Evolutionary conservation across 2,329 filamentous ascomycete species (phyloP).

Genomic region (Xylariaceae sp.): DNA sequence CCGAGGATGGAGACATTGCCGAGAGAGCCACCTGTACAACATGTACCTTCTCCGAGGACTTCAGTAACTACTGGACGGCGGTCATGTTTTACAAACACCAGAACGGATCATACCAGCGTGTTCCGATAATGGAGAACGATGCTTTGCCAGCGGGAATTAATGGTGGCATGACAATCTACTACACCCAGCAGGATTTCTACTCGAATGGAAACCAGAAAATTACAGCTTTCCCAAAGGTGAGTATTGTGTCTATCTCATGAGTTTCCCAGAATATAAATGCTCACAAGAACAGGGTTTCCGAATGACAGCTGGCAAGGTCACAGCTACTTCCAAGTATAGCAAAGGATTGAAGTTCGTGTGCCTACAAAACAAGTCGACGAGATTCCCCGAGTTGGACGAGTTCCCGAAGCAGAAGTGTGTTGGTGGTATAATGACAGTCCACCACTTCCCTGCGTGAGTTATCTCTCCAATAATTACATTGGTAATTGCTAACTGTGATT

Average conservation of each 20-base stretch:
- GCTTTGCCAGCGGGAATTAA: conserved; percentile 39
- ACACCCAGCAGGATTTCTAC: conserved; percentile 42
- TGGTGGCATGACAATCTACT: conserved; percentile 44
- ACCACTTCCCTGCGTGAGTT: conserved; percentile 49
- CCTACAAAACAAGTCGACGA: conserved; percentile 47
- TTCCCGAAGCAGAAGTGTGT: conserved; percentile 49
- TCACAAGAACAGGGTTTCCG: conserved; percentile 47
- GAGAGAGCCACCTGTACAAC: conserved; percentile 40
- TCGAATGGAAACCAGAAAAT: conserved; percentile 47
- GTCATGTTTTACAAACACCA: conserved; percentile 43
- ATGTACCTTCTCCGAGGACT: conserved; percentile 42
- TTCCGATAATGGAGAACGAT: conserved; percentile 42
- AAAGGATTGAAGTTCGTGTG: conserved; percentile 51
- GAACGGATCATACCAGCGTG: conserved; percentile 42
- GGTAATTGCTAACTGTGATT: conserved; percentile 5
- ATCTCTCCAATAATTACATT: neutral
- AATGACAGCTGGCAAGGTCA: conserved; percentile 50
- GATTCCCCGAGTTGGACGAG: conserved; percentile 49
- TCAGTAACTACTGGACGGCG: conserved; percentile 42
- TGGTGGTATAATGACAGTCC: conserved; percentile 51
- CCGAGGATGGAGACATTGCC: conserved; percentile 34
- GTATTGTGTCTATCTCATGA: conserved; percentile 7
- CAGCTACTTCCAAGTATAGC: conserved; percentile 42
- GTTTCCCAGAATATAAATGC: neutral
- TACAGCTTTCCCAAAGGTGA: conserved; percentile 51